phyloP scores from a whole-genome alignment of 768 basidiomycete genomes.

The Naganishia friedmannii region DNA sequence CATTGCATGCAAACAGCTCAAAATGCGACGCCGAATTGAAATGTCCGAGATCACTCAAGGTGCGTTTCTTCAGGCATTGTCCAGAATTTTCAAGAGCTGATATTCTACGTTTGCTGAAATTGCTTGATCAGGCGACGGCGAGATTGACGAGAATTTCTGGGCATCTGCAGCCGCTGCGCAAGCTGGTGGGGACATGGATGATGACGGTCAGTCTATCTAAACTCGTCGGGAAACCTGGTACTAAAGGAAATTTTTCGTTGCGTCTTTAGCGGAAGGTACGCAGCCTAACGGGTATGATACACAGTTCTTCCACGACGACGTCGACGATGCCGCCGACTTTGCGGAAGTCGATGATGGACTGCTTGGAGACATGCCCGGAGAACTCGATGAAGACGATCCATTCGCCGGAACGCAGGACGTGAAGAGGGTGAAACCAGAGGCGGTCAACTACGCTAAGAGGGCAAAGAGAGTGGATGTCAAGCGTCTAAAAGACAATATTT shows the following conservation, averaged over 20 bases:
- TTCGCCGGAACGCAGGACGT: constrained; percentile 73
- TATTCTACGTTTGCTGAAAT: background rate
- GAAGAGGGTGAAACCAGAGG: constrained; percentile 77
- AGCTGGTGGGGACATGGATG: constrained; percentile 57
- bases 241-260: background rate
- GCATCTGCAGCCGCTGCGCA: constrained; percentile 86
- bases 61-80: background rate
- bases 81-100: background rate
- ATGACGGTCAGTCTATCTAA: constrained; percentile 55
- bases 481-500: constrained; percentile 95
- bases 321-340: constrained; percentile 66
- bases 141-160: constrained; percentile 96
- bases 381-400: constrained; percentile 69
- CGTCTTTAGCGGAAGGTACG: constrained; percentile 5
- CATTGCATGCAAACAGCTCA: constrained; percentile 59
- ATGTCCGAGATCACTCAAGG: constrained; percentile 21
- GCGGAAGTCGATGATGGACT: constrained; percentile 61
- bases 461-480: constrained; percentile 96
- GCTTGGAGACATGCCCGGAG: constrained; percentile 31
- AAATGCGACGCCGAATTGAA: constrained; percentile 71
- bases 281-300: constrained; percentile 76
- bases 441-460: constrained; percentile 88
- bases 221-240: background rate
- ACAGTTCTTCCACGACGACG: constrained; percentile 90
- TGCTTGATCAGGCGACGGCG: constrained; percentile 62